Evolutionary conservation across 306 rosid species (phyloP).

Genomic region (Chamaecrista fasciculata): DNA sequence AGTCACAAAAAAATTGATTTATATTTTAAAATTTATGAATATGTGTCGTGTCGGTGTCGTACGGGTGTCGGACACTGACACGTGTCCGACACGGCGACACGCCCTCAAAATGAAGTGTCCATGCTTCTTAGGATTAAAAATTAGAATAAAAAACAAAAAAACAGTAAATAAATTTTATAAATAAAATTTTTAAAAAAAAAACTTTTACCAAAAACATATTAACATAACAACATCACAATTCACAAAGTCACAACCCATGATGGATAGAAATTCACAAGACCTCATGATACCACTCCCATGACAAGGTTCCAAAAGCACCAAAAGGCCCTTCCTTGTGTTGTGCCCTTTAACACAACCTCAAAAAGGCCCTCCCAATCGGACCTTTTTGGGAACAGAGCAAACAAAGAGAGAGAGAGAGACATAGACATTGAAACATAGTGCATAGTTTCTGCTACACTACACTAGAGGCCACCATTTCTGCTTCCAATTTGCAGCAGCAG

Average conservation of each 20-base stretch:
- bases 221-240: background rate
- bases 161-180: too few species aligned
- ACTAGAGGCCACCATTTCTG: background rate
- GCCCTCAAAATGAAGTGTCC: too few species aligned
- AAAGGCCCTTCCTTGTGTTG: background rate
- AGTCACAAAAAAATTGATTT: too few species aligned
- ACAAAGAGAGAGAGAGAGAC: background rate
- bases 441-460: background rate
- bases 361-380: background rate
- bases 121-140: too few species aligned
- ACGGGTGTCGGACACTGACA: too few species aligned
- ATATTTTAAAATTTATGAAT: too few species aligned
- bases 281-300: conserved; percentile 15
- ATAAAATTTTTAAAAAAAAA: too few species aligned
- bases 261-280: conserved; percentile 1
- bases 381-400: conserved; percentile 38
- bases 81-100: too few species aligned
- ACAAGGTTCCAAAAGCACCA: conserved; percentile 21
- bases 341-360: background rate
- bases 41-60: too few species aligned
- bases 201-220: too few species aligned
- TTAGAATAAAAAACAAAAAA: too few species aligned
- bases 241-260: background rate
- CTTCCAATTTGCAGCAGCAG: conserved; percentile 17
- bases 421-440: background rate